These are phyloP conservation scores for Tephrocybe sp. DNA, from an alignment of 768 basidiomycete species.

Conservation along the genomic window DNA sequence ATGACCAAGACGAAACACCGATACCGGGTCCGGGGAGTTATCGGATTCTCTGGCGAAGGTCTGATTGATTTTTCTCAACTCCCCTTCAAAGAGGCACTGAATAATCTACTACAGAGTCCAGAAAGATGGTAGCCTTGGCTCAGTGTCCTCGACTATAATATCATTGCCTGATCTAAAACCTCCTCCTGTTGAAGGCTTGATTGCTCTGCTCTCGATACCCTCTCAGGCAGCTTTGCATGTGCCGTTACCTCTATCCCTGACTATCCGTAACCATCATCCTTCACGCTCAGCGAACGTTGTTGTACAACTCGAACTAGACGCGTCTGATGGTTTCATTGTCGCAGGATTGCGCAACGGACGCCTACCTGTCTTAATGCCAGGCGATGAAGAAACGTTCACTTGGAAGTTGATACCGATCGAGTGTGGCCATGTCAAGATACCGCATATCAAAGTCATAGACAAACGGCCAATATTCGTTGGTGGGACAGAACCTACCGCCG, in stretches of 20 bases:
- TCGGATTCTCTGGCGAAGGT: constrained; percentile 68
- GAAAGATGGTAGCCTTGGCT: constrained; percentile 42
- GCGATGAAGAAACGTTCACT: constrained; percentile 59
- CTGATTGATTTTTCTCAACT: constrained; percentile 9
- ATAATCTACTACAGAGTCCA: constrained; percentile 38
- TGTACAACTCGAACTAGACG: constrained; percentile 71
- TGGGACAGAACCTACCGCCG: constrained; percentile 23
- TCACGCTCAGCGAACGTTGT: constrained; percentile 67
- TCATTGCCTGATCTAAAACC: constrained; percentile 62
- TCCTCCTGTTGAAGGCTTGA: constrained; percentile 60
- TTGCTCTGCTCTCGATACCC: constrained; percentile 67
- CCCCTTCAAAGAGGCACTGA: constrained; percentile 5
- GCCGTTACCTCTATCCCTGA: constrained; percentile 54
- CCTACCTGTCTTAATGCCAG: constrained; percentile 73
- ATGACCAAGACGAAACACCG: constrained; percentile 28
- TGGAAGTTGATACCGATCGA: constrained; percentile 77
- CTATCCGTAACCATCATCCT: constrained; percentile 65
- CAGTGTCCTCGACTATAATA: constrained; percentile 48
- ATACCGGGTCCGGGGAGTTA: constrained; percentile 59
- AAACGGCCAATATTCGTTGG: constrained; percentile 39
- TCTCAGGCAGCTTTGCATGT: constrained; percentile 63
- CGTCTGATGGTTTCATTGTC: constrained; percentile 75
- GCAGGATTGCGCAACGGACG: constrained; percentile 71
- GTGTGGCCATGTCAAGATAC: constrained; percentile 66
- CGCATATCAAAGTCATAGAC: constrained; percentile 58